Base-by-base conservation (phyloP, 2,329 filamentous ascomycete species). In the Aureobasidium sp. region DNA sequence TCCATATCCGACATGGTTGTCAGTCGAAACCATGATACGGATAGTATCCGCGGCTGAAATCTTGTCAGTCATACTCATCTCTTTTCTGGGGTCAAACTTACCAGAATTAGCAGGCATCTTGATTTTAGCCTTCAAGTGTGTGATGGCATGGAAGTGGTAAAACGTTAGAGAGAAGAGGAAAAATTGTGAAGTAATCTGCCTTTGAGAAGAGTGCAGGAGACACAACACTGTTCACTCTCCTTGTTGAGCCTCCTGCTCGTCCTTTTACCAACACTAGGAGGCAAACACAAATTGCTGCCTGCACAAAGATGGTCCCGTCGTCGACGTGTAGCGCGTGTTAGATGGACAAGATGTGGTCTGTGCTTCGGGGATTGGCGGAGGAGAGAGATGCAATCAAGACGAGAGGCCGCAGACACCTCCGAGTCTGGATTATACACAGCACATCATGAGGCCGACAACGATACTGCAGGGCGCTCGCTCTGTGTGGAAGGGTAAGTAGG, bases 1-100 rank as follows among this genome's bases (percentile, higher is more conserved):
- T 71, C 91, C 90, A 76, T 91, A 97, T 58, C 94, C 94, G 64
- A 99, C 94, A 88, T 99, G 94, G 69, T 95, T 97, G 74, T 99
- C 94, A 17, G 93, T 97, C 42, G 94, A 88, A 64, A 99, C 83
- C 41, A 99, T 86, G 67, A 99, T 94, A 67, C 91, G 90, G 71
- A 99, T 97, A 0, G 91, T 96, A 77, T 99, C 91, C 68, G 89
- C 76, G 58, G 78, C 82, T 82, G 66, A 5, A 1, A 32, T 3
- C 27, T 17, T 41, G 34, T 62, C 34, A 62, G 51, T n/a, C 4
- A 2, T 20, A 8, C 4, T 23, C 44, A 17, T 32, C 12, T 20
- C 17, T 15, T 20, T 34, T 17, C 13, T 20, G 20, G 20, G 48
- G 6, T 20, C 10, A 23, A 29, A 9, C 5, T 37, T 32, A 62